These are phyloP conservation scores for Prunus mume DNA, from an alignment of 306 rosid genomes.

Conservation along the genomic window DNA sequence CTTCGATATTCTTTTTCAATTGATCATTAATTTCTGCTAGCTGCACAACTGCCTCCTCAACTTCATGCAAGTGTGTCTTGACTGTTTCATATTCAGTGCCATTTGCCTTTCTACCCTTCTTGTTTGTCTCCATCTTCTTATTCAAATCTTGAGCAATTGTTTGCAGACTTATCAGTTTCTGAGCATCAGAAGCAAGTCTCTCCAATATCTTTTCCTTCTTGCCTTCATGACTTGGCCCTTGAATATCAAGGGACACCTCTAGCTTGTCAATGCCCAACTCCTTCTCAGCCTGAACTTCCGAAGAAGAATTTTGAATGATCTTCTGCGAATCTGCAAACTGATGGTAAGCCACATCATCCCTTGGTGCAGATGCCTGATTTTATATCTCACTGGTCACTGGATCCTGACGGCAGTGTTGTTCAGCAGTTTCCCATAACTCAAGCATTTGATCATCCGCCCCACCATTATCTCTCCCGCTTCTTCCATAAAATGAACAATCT, in stretches of 20 bases:
- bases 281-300: constrained; percentile 63
- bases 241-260: constrained; percentile 46
- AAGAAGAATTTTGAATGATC: constrained; percentile 38
- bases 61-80: constrained; percentile 65
- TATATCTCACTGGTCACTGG: constrained; percentile 22
- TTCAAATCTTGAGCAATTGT: constrained; percentile 57
- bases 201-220: constrained; percentile 67
- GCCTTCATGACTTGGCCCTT: constrained; percentile 46
- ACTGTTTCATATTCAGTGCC: constrained; percentile 57
- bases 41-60: constrained; percentile 65
- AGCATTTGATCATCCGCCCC: constrained; percentile 83
- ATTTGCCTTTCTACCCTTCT: constrained; percentile 47
- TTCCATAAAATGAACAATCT: constrained; percentile 46
- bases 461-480: constrained; percentile 49
- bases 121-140: constrained; percentile 53
- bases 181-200: constrained; percentile 70
- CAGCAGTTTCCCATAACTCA: constrained; percentile 84
- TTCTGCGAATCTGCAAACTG: constrained; percentile 35
- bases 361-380: constrained; percentile 37
- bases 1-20: constrained; percentile 54
- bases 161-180: constrained; percentile 57
- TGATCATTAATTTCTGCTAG: constrained; percentile 56
- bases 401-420: constrained; percentile 41
- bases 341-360: constrained; percentile 36
- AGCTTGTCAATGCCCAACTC: constrained; percentile 74